A percentile compares a stretch with the other conserved stretches of the same genome.
These are phyloP conservation scores for Ephemerocybe angulata DNA, from an alignment of 768 basidiomycete genomes.

Conservation along the genomic window DNA sequence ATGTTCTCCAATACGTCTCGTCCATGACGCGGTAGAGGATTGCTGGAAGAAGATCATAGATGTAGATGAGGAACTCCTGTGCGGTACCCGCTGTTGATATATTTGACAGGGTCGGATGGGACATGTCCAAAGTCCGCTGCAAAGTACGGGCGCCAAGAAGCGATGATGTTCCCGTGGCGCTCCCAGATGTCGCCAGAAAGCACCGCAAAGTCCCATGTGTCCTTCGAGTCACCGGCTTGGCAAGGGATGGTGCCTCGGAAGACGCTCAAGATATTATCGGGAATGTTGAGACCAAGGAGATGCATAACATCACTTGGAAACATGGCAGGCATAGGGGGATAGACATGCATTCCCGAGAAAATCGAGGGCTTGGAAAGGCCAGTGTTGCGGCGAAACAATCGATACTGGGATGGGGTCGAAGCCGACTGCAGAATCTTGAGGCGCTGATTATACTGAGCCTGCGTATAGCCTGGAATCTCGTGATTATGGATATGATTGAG, in stretches of 20 bases:
- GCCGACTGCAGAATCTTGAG: conserved; percentile 1
- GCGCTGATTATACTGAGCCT: not conserved
- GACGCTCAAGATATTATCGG: conserved; percentile 33
- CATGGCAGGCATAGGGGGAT: conserved; percentile 27
- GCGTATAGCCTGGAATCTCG: not conserved
- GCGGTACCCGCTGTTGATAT: conserved; percentile 36
- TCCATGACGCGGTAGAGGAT: conserved; percentile 27
- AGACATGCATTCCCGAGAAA: conserved; percentile 29
- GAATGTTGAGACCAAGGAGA: conserved; percentile 29
- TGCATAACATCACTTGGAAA: conserved; percentile 44
- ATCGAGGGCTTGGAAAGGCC: conserved; percentile 34
- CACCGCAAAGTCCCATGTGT: conserved; percentile 28
- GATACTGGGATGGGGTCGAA: conserved; percentile 16
- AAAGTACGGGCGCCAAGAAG: conserved; percentile 13
- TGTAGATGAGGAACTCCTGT: conserved; percentile 28
- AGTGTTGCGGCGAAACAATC: conserved; percentile 23
- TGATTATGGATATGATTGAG: not conserved
- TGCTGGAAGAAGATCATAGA: conserved; percentile 32
- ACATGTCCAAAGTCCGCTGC: conserved; percentile 23
- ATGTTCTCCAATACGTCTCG: conserved; percentile 22
- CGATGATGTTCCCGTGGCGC: conserved; percentile 29
- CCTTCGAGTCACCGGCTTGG: conserved; percentile 15
- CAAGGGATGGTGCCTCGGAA: conserved; percentile 27
- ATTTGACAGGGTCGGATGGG: conserved; percentile 28
- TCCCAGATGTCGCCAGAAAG: conserved; percentile 30